These are phyloP conservation scores for Arctostaphylos glauca DNA, from an alignment of 148 eudicot species.

Conservation along the genomic window DNA sequence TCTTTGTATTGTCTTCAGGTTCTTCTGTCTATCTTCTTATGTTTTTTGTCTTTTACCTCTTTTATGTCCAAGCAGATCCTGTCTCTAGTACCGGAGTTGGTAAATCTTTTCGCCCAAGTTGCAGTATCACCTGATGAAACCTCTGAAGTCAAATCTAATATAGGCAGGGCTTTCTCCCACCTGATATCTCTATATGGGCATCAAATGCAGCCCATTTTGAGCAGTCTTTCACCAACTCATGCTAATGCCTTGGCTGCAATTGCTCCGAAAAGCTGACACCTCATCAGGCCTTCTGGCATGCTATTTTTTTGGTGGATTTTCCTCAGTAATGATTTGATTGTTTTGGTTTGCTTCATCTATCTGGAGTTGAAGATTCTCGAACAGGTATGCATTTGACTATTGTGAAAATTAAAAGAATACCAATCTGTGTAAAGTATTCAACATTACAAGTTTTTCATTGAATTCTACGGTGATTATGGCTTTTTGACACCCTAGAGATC, in stretches of 20 bases:
- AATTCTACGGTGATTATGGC: neutral
- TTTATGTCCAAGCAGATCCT: conserved; percentile 48
- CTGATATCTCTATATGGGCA: conserved; percentile 83
- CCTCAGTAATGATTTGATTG: neutral
- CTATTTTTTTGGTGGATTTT: neutral
- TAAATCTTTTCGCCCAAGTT: conserved; percentile 82
- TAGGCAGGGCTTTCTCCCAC: conserved; percentile 89
- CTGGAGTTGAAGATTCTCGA: conserved; percentile 9
- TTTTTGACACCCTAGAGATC: neutral
- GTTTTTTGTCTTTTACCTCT: neutral
- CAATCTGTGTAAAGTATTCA: neutral
- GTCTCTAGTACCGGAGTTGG: conserved; percentile 75
- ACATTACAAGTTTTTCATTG: neutral
- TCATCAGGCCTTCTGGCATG: neutral
- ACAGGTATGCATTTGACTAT: conserved; percentile 6
- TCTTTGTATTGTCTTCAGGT: neutral
- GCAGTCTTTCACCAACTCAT: conserved; percentile 73
- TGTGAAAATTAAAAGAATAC: neutral
- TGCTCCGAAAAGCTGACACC: conserved; percentile 64
- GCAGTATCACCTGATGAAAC: conserved; percentile 75
- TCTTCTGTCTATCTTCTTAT: neutral
- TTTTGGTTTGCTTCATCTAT: neutral
- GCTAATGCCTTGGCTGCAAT: conserved; percentile 86
- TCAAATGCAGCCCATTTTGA: conserved; percentile 86
- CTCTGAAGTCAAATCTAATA: conserved; percentile 67